Conservation (phyloP, 2,329 filamentous ascomycete genomes). For the Paradendryphiella salina region DNA sequence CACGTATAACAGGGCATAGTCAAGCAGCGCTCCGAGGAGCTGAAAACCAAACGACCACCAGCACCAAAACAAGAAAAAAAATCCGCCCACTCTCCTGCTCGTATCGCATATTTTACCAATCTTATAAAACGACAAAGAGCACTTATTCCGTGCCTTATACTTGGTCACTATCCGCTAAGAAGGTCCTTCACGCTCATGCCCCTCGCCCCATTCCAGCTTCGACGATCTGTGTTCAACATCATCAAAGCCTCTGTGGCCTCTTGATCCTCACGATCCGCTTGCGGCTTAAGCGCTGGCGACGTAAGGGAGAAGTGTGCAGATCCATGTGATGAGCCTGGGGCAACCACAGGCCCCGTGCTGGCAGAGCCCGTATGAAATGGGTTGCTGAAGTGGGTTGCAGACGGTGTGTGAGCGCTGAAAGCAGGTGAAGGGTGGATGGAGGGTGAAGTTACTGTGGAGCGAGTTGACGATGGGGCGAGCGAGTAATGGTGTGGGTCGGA, state of each 20-base stretch:
- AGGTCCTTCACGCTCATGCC: conserved; percentile 55
- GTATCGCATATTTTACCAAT: conserved; percentile 1
- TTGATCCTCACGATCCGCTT: conserved; percentile 55
- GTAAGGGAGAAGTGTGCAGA: conserved; percentile 39
- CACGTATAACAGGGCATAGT: background rate
- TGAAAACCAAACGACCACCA: conserved; percentile 1
- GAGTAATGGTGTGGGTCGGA: conserved; percentile 55
- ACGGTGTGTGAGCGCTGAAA: conserved; percentile 49
- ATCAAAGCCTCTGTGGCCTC: conserved; percentile 84
- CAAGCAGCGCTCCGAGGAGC: background rate
- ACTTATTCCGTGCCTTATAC: background rate
- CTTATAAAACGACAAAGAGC: background rate
- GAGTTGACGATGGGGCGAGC: conserved; percentile 48
- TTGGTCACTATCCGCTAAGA: conserved; percentile 41
- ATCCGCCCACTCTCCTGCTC: conserved; percentile 4
- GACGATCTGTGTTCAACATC: conserved; percentile 82
- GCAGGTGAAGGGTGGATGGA: conserved; percentile 44
- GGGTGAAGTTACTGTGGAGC: conserved; percentile 42
- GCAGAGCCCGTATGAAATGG: conserved; percentile 35
- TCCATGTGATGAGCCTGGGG: conserved; percentile 31
- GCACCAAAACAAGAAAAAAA: conserved; percentile 10
- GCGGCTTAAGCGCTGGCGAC: conserved; percentile 43
- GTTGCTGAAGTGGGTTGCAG: conserved; percentile 36
- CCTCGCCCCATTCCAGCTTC: conserved; percentile 51
- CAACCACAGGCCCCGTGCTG: conserved; percentile 25